A percentile compares a stretch with the other conserved stretches of the same genome.
Evolutionary conservation across 371 early-diverging fungal species (phyloP).

Genomic region (Dichotomocladium elegans): DNA sequence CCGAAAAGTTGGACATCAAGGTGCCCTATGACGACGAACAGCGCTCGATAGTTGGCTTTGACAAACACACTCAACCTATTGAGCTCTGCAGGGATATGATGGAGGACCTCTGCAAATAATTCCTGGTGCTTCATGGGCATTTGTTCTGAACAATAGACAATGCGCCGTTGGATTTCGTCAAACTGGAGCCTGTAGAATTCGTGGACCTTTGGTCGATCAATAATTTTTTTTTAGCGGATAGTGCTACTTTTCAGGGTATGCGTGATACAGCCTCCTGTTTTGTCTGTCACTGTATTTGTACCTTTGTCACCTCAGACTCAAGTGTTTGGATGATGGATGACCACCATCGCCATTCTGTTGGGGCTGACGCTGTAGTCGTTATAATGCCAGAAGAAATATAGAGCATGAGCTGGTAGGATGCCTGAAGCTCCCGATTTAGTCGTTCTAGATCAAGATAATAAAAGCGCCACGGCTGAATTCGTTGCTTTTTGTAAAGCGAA

Average conservation of each 20-base stretch:
- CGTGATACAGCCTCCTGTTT: slow-evolving; percentile 1
- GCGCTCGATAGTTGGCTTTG: not conserved
- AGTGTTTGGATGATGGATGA: not conserved
- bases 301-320: slow-evolving; percentile 1
- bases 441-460: slow-evolving; percentile 1
- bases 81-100: not conserved
- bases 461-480: slow-evolving; percentile 1
- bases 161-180: slow-evolving; percentile 7
- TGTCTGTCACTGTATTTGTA: not conserved
- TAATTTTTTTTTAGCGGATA: not conserved
- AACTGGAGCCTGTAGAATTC: slow-evolving; percentile 8
- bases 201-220: slow-evolving; percentile 3
- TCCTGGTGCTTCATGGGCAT: not conserved
- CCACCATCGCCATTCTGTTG: too few species aligned
- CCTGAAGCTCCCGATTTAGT: not conserved
- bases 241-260: too few species aligned
- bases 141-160: not conserved
- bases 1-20: not conserved
- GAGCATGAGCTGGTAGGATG: not conserved
- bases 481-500: not conserved
- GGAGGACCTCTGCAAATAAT: not conserved
- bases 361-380: too few species aligned
- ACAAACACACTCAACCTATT: not conserved
- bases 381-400: too few species aligned
- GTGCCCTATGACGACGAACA: not conserved